A percentile compares a stretch with the other conserved stretches of the same genome.
Evolutionary conservation across 179 eudicot species (phyloP).

Genomic region (Beta lomatogona): DNA sequence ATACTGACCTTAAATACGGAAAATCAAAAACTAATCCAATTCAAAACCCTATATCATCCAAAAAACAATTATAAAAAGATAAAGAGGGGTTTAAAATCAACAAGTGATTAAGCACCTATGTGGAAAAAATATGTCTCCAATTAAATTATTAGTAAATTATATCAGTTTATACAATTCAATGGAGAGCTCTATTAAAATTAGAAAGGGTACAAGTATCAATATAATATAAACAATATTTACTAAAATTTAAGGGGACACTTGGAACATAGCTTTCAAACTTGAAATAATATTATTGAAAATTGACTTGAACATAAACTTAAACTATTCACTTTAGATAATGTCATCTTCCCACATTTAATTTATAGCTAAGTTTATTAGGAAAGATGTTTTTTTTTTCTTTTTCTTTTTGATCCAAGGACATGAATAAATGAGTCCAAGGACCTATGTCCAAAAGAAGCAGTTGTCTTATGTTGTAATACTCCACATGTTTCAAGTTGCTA

Average conservation of each 20-base stretch:
- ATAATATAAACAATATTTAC: not conserved
- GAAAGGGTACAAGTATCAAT: not conserved
- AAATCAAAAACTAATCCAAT: no score
- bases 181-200: no score
- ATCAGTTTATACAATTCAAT: no score
- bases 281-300: not conserved
- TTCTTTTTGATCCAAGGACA: not conserved
- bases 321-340: not conserved
- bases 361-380: not conserved
- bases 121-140: no score
- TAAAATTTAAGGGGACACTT: not conserved
- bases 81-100: no score
- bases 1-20: no score
- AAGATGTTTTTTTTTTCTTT: not conserved
- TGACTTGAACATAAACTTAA: not conserved
- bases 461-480: slow-evolving; percentile 10
- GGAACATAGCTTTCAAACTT: not conserved
- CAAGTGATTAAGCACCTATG: no score
- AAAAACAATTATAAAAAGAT: no score
- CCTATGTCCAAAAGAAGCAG: not conserved
- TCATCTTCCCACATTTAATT: not conserved
- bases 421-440: slow-evolving; percentile 6
- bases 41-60: no score
- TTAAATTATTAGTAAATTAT: no score
- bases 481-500: no score